These are phyloP conservation scores for Haematococcus lacustris DNA, from an alignment of 139 green algal genomes.

Conservation along the genomic window DNA sequence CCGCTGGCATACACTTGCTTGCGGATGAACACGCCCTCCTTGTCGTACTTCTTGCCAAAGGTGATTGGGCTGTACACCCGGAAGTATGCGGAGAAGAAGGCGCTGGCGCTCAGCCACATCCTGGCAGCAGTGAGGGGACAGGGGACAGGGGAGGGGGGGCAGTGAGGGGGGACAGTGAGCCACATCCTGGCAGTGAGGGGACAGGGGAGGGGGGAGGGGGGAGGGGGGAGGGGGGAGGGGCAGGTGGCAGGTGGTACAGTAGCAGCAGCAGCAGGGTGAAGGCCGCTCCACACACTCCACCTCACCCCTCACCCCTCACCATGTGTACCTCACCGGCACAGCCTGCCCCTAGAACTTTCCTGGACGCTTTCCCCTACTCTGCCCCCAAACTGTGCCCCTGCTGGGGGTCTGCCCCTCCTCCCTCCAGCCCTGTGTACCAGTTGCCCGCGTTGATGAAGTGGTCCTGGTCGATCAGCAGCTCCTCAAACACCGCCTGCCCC, in stretches of 20 bases:
- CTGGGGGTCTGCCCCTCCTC: too few species aligned
- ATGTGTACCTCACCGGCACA: too few species aligned
- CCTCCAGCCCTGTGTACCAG: too few species aligned
- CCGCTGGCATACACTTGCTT: slow-evolving; percentile 43
- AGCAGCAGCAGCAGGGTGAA: background rate
- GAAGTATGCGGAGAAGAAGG: slow-evolving; percentile 82
- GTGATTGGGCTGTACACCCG: slow-evolving; percentile 39
- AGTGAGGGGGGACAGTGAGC: slow-evolving; percentile 52
- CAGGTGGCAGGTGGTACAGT: background rate
- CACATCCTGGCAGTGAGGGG: slow-evolving; percentile 57
- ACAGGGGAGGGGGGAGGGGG: too few species aligned
- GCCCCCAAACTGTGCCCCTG: slow-evolving; percentile 23
- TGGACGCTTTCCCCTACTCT: slow-evolving; percentile 75
- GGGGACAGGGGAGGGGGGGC: slow-evolving; percentile 35
- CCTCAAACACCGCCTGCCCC: slow-evolving; percentile 85
- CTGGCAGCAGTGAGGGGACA: slow-evolving; percentile 84
- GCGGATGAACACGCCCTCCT: slow-evolving; percentile 72
- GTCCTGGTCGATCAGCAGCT: slow-evolving; percentile 83
- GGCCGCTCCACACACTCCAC: too few species aligned
- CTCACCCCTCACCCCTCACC: too few species aligned
- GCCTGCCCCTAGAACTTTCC: too few species aligned
- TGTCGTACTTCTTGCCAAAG: slow-evolving; percentile 88
- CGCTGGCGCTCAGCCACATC: slow-evolving; percentile 84
- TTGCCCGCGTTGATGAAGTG: slow-evolving; percentile 45
- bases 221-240: background rate